These are phyloP conservation scores for Zygoascus flipseniorum DNA, from an alignment of 805 yeast species.

Conservation along the genomic window DNA sequence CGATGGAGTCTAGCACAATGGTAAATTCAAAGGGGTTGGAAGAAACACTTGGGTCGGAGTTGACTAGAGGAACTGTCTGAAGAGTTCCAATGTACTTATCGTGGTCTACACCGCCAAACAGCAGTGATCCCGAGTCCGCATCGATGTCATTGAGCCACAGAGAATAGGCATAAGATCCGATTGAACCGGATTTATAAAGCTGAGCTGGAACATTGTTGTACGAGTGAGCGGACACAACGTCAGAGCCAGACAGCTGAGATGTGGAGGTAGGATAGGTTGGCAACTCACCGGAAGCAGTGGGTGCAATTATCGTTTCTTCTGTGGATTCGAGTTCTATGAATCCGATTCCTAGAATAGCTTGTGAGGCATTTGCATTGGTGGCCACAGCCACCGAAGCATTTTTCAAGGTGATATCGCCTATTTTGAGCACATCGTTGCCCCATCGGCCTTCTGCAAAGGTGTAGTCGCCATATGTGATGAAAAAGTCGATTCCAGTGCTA, in stretches of 20 bases:
- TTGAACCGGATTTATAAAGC: constrained; percentile 40
- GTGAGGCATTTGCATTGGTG: constrained; percentile 48
- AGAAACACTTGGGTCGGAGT: background rate
- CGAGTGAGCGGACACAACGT: background rate
- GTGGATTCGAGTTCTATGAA: constrained; percentile 13
- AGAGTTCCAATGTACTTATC: constrained; percentile 36
- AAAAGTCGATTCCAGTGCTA: constrained; percentile 16
- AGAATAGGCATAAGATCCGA: constrained; percentile 36
- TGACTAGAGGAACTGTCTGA: constrained; percentile 17
- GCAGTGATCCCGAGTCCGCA: constrained; percentile 31
- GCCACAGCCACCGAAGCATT: constrained; percentile 69
- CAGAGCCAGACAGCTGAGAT: background rate
- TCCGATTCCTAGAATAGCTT: constrained; percentile 16
- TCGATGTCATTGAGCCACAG: constrained; percentile 34
- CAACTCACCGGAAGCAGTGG: background rate
- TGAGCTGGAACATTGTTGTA: constrained; percentile 62
- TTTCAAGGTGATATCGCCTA: constrained; percentile 41
- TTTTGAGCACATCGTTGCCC: constrained; percentile 53
- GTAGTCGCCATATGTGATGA: constrained; percentile 33
- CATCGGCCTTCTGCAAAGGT: constrained; percentile 45
- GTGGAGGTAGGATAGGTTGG: background rate
- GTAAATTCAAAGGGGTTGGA: constrained; percentile 13
- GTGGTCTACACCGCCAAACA: constrained; percentile 48
- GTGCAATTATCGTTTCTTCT: background rate
- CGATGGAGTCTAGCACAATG: constrained; percentile 5